Conservation (phyloP, 2,329 filamentous ascomycete genomes). For the Fusarium chlamydosporum region DNA sequence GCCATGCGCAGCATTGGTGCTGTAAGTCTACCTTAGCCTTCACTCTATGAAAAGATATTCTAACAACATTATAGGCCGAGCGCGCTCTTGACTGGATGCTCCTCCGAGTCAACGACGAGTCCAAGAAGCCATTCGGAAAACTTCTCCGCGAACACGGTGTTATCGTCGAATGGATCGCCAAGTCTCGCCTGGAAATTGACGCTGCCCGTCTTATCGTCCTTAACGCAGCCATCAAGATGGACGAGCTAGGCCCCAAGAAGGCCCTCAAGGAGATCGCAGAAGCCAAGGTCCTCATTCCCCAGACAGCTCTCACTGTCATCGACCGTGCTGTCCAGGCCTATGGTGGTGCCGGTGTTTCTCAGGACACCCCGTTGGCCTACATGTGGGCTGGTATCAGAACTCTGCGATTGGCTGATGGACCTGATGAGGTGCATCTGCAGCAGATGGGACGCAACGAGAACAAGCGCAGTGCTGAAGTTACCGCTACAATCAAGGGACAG, state of each 20-base stretch:
- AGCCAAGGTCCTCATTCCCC: slow-evolving; percentile 92
- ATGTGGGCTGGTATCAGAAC: slow-evolving; percentile 88
- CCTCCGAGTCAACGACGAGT: slow-evolving; percentile 90
- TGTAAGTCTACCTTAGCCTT: slow-evolving; percentile 58
- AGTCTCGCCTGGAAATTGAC: slow-evolving; percentile 93
- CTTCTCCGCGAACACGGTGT: slow-evolving; percentile 89
- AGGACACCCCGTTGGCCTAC: slow-evolving; percentile 91
- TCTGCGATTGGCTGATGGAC: slow-evolving; percentile 89
- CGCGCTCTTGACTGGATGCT: slow-evolving; percentile 95
- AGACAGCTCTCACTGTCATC: slow-evolving; percentile 86
- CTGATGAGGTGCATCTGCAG: slow-evolving; percentile 93
- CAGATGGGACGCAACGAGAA: slow-evolving; percentile 88
- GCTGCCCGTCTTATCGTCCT: slow-evolving; percentile 89
- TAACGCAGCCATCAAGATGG: slow-evolving; percentile 96
- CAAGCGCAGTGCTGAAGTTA: slow-evolving; percentile 72
- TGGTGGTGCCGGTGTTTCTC: slow-evolving; percentile 89
- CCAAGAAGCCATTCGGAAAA: slow-evolving; percentile 93
- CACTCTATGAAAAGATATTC: neutral
- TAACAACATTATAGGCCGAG: slow-evolving; percentile 71
- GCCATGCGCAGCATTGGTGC: slow-evolving; percentile 96
- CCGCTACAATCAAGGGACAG: slow-evolving; percentile 75
- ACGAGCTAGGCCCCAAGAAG: slow-evolving; percentile 87
- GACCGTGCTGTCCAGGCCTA: slow-evolving; percentile 95
- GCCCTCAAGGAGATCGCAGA: slow-evolving; percentile 94
- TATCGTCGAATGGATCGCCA: slow-evolving; percentile 94